Conservation (phyloP, 768 basidiomycete species). For the Russula virescens region DNA sequence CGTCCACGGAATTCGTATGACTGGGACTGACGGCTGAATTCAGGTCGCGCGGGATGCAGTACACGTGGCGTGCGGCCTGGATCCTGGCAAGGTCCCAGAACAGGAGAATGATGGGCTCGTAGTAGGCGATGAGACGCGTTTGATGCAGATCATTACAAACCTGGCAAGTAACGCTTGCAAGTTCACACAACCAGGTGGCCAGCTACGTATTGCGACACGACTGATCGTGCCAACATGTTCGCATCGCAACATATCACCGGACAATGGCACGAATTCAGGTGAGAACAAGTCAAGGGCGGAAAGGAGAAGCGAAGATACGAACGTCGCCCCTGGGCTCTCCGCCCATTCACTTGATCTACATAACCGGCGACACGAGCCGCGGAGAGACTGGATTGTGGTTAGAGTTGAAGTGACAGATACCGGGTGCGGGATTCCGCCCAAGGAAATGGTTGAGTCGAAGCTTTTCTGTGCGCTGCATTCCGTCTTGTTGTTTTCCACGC, state of each 20-base stretch:
- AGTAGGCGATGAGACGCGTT: constrained; percentile 75
- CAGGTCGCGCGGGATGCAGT: constrained; percentile 56
- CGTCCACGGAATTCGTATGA: neutral
- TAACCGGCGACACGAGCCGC: constrained; percentile 40
- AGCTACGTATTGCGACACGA: constrained; percentile 60
- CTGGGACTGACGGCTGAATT: neutral
- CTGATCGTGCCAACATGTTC: constrained; percentile 38
- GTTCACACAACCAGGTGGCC: constrained; percentile 67
- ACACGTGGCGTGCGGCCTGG: constrained; percentile 55
- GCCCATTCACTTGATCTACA: constrained; percentile 41
- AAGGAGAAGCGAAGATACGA: neutral
- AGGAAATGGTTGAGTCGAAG: constrained; percentile 66
- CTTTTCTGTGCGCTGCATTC: constrained; percentile 52
- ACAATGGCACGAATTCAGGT: neutral
- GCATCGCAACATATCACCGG: neutral
- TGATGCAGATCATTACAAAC: constrained; percentile 79
- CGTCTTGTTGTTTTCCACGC: neutral
- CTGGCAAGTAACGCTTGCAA: constrained; percentile 82
- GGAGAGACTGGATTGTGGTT: constrained; percentile 65
- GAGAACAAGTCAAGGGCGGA: neutral
- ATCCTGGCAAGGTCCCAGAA: constrained; percentile 36
- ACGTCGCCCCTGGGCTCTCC: constrained; percentile 26
- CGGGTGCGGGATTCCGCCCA: constrained; percentile 53
- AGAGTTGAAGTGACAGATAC: constrained; percentile 82
- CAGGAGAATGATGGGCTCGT: constrained; percentile 61